phyloP scores from a whole-genome alignment of 768 basidiomycete genomes.

The Macrocybe gigantea region DNA sequence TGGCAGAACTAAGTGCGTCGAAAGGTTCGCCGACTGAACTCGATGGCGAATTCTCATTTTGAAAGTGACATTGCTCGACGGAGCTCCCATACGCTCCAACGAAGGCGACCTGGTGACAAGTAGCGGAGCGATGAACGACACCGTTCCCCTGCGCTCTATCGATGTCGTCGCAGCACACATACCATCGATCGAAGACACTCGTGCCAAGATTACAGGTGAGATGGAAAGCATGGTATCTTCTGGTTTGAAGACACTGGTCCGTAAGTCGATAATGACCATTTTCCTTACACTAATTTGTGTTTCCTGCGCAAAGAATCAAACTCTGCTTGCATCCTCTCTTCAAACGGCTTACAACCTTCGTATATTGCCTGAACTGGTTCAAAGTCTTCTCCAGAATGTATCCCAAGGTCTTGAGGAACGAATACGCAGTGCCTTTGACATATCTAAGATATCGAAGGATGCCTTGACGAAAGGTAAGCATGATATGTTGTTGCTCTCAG shows the following conservation, averaged over 20 bases:
- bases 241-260: slow-evolving; percentile 72
- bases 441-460: slow-evolving; percentile 82
- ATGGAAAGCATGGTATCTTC: slow-evolving; percentile 90
- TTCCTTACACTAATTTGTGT: not conserved
- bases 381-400: slow-evolving; percentile 71
- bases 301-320: slow-evolving; percentile 61
- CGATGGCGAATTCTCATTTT: too few species aligned
- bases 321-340: slow-evolving; percentile 85
- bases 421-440: slow-evolving; percentile 80
- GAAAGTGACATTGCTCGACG: slow-evolving; percentile 1
- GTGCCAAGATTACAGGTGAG: slow-evolving; percentile 65
- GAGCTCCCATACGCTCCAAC: too few species aligned
- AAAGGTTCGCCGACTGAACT: too few species aligned
- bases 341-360: slow-evolving; percentile 95
- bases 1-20: slow-evolving; percentile 80
- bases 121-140: slow-evolving; percentile 10
- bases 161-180: slow-evolving; percentile 65
- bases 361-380: slow-evolving; percentile 77
- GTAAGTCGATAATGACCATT: slow-evolving; percentile 18
- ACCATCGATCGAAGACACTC: slow-evolving; percentile 66
- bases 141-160: slow-evolving; percentile 67
- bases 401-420: slow-evolving; percentile 79
- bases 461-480: slow-evolving; percentile 67
- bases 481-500: too few species aligned
- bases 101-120: too few species aligned